Conservation (phyloP, 108 stramenopile genomes). For the Cyclotella kingstonii region DNA sequence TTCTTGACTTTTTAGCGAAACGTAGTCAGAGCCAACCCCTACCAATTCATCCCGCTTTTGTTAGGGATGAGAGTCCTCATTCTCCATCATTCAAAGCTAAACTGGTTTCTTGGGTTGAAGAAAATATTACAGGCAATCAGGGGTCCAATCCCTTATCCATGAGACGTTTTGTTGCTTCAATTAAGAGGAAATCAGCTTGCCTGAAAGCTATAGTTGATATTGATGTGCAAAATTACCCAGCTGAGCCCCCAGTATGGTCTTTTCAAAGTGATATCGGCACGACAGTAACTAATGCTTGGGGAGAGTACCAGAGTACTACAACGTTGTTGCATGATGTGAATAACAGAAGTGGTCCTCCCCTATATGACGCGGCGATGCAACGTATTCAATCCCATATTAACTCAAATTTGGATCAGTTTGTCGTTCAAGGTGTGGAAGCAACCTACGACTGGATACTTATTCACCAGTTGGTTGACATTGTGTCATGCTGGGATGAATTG, state of each 20-base stretch:
- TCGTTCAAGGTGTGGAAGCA: slow-evolving; percentile 44
- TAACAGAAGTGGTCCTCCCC: slow-evolving; percentile 10
- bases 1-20: slow-evolving; percentile 43
- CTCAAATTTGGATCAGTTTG: slow-evolving; percentile 47
- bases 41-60: slow-evolving; percentile 40
- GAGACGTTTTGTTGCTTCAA: slow-evolving; percentile 38
- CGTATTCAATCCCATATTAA: slow-evolving; percentile 56
- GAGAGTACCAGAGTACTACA: slow-evolving; percentile 24
- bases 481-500: slow-evolving; percentile 51
- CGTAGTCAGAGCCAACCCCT: slow-evolving; percentile 28
- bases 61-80: slow-evolving; percentile 3
- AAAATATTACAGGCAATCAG: not conserved
- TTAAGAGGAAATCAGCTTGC: slow-evolving; percentile 43
- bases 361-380: slow-evolving; percentile 49
- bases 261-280: slow-evolving; percentile 37
- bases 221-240: slow-evolving; percentile 53
- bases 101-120: slow-evolving; percentile 38
- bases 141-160: slow-evolving; percentile 5
- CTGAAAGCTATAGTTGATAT: slow-evolving; percentile 51
- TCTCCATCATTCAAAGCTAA: slow-evolving; percentile 20
- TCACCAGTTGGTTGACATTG: slow-evolving; percentile 55
- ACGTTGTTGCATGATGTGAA: slow-evolving; percentile 14
- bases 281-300: slow-evolving; percentile 3
- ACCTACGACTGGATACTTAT: slow-evolving; percentile 75
- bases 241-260: slow-evolving; percentile 55